A percentile compares a stretch with the other conserved stretches of the same genome.
These are phyloP conservation scores for Paramecium sexaurelia DNA, from an alignment of 73 alveolate genomes.

Conservation along the genomic window DNA sequence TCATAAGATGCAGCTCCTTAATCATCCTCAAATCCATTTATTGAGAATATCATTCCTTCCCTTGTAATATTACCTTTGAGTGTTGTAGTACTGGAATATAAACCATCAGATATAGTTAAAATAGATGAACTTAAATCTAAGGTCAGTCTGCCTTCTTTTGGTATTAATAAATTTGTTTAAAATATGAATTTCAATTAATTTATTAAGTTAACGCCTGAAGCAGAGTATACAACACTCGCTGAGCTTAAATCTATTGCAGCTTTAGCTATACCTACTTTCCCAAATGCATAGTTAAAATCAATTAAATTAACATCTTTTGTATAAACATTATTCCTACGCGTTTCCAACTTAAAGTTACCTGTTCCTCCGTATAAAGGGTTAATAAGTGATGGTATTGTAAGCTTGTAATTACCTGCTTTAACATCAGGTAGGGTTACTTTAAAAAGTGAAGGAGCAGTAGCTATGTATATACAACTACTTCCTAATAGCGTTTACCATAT, in stretches of 20 bases:
- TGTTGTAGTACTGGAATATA: background rate
- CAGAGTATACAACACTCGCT: background rate
- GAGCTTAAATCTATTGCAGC: slow-evolving; percentile 14
- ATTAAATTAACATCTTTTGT: slow-evolving; percentile 29
- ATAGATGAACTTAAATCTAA: slow-evolving; percentile 12
- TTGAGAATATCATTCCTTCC: background rate
- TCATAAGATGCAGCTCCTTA: background rate
- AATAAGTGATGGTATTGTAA: background rate
- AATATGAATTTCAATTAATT: background rate
- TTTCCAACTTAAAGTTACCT: slow-evolving; percentile 59
- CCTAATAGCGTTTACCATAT: background rate
- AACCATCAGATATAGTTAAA: background rate
- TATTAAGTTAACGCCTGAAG: background rate
- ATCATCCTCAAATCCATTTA: slow-evolving; percentile 16
- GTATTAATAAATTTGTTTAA: slow-evolving; percentile 18
- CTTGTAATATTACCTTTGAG: slow-evolving; percentile 12
- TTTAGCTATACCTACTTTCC: slow-evolving; percentile 57
- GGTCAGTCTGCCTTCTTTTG: slow-evolving; percentile 44
- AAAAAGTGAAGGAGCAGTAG: background rate
- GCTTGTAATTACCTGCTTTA: slow-evolving; percentile 62
- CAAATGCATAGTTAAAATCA: slow-evolving; percentile 65
- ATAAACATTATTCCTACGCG: slow-evolving; percentile 61
- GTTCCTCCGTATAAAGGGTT: slow-evolving; percentile 68
- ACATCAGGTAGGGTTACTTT: slow-evolving; percentile 62
- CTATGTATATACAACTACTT: background rate